Base-by-base conservation (phyloP, 139 green algal genomes). In the Closterium sp. region DNA sequence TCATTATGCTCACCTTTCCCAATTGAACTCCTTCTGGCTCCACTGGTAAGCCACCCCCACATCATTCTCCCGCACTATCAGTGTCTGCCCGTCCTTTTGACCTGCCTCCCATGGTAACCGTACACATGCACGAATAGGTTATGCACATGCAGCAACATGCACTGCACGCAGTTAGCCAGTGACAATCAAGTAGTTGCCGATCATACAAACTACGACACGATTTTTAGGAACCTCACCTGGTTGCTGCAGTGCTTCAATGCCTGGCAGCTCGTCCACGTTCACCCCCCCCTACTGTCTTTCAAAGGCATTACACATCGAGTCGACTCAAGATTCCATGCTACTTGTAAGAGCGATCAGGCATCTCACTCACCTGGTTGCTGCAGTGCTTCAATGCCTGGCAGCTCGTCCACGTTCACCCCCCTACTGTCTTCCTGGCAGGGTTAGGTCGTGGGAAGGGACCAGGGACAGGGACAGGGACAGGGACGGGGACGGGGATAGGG, bases 41-140 rank as follows among this genome's bases (percentile, higher is more conserved):
- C 97, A 99, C 28, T 88, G 91, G 93, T 99, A 99, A 0, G 96
- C 97, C 42, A 97, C 94, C 2, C 96, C 95, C n/a, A 87, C 91
- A 30, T 96, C 96, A 1, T 91, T 94, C 95, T 99, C 96, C 7
- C 93, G 88, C 1, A 99, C 90, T 24, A 97, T 86, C 89, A 95
- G 96, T 30, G 93, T 96, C 89, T 97, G 93, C 9, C 97, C 97
- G 42, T 97, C 91, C 79, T 95, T 95, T 2, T 84, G 92, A 79
- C 97, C 97, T 94, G 92, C 27, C 29, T 22, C 34, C 29, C 85
- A 92, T 70, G 9, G 29, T 27, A 90, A 90, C 89, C 89, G 91
- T 90, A n/a, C n/a, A 87, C 85, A 87, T 21, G 10, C n/a, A 87
- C 73, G n/a, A n/a, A n/a, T n/a, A n/a, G n/a, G n/a, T n/a, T n/a